A percentile compares a stretch with the other conserved stretches of the same genome.
Conservation (phyloP, 257 asterid genomes). For the Cynanchum wilfordii region DNA sequence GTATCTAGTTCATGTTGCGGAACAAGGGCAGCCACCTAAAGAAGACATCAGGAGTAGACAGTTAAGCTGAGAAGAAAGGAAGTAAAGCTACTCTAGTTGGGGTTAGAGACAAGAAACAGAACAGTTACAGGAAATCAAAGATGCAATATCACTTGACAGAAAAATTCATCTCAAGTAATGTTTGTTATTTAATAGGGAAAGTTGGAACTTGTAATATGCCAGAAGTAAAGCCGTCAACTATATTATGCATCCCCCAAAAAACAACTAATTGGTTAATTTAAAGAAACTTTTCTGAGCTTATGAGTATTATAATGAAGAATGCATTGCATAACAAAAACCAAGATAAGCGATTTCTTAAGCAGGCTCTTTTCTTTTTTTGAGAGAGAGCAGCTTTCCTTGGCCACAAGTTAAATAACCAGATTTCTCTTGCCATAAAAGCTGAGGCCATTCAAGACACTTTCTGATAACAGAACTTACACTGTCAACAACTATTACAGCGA, state of each 20-base stretch:
- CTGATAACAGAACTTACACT: conserved; percentile 53
- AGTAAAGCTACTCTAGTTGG: neutral
- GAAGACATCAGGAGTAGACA: neutral
- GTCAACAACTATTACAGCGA: conserved; percentile 87
- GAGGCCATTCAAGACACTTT: neutral
- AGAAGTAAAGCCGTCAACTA: neutral
- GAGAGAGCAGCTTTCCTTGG: neutral
- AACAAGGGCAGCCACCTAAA: conserved; percentile 96
- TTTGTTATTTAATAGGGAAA: neutral
- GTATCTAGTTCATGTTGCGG: conserved; percentile 76
- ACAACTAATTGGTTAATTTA: neutral
- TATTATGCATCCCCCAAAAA: neutral
- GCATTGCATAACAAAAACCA: conserved; percentile 1
- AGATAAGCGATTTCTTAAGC: neutral
- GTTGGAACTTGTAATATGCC: neutral
- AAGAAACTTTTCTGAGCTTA: neutral
- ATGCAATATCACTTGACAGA: neutral
- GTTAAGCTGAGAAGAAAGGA: conserved; percentile 7
- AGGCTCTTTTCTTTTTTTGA: neutral
- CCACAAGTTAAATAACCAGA: neutral
- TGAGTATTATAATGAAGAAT: neutral
- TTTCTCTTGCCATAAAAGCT: neutral
- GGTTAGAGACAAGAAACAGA: neutral
- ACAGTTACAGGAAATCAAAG: neutral
- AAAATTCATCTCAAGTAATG: neutral